Percentiles rank a stretch among this genome's conserved stretches.
Evolutionary conservation across 805 yeast genomes (phyloP).

Genomic region (Torulaspora quercuum): DNA sequence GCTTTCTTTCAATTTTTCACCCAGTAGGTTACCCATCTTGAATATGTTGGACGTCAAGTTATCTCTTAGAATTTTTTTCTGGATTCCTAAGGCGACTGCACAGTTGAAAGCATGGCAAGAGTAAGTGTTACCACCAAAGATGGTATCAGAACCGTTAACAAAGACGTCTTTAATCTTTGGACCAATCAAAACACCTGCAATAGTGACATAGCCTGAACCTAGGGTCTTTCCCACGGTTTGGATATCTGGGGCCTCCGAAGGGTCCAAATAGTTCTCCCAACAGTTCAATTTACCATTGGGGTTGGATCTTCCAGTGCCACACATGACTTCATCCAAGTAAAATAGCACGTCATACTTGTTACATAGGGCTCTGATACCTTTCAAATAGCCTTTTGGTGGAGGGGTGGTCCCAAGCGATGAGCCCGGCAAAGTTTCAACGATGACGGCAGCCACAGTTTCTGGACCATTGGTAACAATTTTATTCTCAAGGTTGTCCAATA

Average conservation of each 20-base stretch:
- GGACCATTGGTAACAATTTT: slow-evolving; percentile 43
- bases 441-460: slow-evolving; percentile 42
- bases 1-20: slow-evolving; percentile 36
- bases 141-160: slow-evolving; percentile 40
- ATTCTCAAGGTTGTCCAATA: slow-evolving; percentile 43
- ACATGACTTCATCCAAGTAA: slow-evolving; percentile 55
- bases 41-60: slow-evolving; percentile 42
- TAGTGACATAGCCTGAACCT: slow-evolving; percentile 48
- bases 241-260: slow-evolving; percentile 44
- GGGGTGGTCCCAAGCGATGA: slow-evolving; percentile 47
- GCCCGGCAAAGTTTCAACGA: slow-evolving; percentile 48
- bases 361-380: slow-evolving; percentile 45
- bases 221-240: slow-evolving; percentile 49
- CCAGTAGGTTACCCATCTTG: slow-evolving; percentile 44
- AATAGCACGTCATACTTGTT: slow-evolving; percentile 50
- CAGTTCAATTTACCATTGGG: slow-evolving; percentile 44
- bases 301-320: slow-evolving; percentile 51
- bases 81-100: slow-evolving; percentile 46
- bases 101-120: slow-evolving; percentile 48
- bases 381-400: slow-evolving; percentile 47
- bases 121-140: slow-evolving; percentile 49
- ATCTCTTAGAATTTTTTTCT: slow-evolving; percentile 39
- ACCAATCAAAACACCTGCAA: slow-evolving; percentile 46
- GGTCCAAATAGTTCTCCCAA: slow-evolving; percentile 44
- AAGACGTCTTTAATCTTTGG: slow-evolving; percentile 40